phyloP scores from a whole-genome alignment of 2,329 filamentous ascomycete genomes.

The Blastomyces parvus region DNA sequence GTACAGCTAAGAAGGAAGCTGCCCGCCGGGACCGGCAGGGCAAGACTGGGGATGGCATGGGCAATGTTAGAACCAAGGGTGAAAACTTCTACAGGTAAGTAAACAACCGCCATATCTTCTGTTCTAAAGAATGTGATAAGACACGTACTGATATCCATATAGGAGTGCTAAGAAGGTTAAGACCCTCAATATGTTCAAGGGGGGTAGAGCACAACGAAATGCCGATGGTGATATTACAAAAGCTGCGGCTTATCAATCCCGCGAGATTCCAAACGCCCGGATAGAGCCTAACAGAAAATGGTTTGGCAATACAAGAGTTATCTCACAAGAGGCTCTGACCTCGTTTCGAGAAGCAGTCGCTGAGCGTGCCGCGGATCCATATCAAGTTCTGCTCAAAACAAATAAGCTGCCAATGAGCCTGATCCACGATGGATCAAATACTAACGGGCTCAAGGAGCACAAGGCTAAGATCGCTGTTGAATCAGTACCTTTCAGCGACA shows the following conservation, averaged over 20 bases:
- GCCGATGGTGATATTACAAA: constrained; percentile 74
- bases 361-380: constrained; percentile 81
- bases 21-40: constrained; percentile 74
- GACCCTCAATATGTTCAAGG: constrained; percentile 80
- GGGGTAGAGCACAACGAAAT: constrained; percentile 73
- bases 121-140: neutral
- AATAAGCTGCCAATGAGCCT: constrained; percentile 96
- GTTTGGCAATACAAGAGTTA: constrained; percentile 90
- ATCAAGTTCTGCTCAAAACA: constrained; percentile 87
- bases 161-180: constrained; percentile 76
- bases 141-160: constrained; percentile 12
- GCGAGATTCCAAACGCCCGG: constrained; percentile 69
- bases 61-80: constrained; percentile 85
- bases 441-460: constrained; percentile 84
- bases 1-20: constrained; percentile 84
- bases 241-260: constrained; percentile 73
- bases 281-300: constrained; percentile 96
- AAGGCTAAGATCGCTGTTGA: constrained; percentile 90
- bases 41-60: constrained; percentile 76
- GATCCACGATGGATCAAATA: constrained; percentile 67
- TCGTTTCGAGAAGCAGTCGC: constrained; percentile 88
- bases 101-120: constrained; percentile 23
- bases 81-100: constrained; percentile 94
- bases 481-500: constrained; percentile 72
- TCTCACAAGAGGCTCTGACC: constrained; percentile 77